Evolutionary conservation across 164 flowering plant genomes (phyloP), one percentile per base, ranked within the genome.

Genomic region (Magnolia officinalis): DNA sequence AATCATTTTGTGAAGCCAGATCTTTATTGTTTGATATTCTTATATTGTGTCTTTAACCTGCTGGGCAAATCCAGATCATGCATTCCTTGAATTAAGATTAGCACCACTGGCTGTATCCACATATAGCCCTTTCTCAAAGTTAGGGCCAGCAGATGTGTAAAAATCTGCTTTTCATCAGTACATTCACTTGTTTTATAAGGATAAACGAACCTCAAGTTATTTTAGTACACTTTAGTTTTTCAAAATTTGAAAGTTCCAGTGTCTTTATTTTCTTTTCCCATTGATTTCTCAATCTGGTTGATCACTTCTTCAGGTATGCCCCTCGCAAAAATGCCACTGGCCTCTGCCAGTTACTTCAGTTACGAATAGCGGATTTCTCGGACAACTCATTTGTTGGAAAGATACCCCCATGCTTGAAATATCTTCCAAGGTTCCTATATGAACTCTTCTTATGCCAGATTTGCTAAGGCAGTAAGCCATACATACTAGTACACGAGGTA

Each of bases 391-490:
- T 96, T 61, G 83, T 78, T 80, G 98, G 99, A 67, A 82, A 75
- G 77, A 83, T 93, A 78, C 99, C 99, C 5, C 81, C 85, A 78
- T 96, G 98, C 89, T 79, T 96, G 87, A 83, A 78, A 45, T 68
- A 83, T 85, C 89, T 96, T 78, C 91, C 96, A 55, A 87, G 92
- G 99, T 93, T 83, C n/a, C 51, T 76, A 37, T 71, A 6, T 79
- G 19, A 71, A 49, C 75, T 59, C 69, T 74, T 3, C 3, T 7
- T 29, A 14, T 16, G 11, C 14, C 21, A 64, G 19, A 64, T 8
- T 0, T 64, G 13, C 61, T 64, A 8, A 64, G 23, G 21, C 63
- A 59, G 63, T 19, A 64, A 64, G 67, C 24, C 19, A 55, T 10
- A 13, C 18, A 16, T 11, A 55, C 61, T 13, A 11, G 19, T 16